Evolutionary conservation across 768 basidiomycete species (phyloP).

Genomic region (Collybia mongolica): DNA sequence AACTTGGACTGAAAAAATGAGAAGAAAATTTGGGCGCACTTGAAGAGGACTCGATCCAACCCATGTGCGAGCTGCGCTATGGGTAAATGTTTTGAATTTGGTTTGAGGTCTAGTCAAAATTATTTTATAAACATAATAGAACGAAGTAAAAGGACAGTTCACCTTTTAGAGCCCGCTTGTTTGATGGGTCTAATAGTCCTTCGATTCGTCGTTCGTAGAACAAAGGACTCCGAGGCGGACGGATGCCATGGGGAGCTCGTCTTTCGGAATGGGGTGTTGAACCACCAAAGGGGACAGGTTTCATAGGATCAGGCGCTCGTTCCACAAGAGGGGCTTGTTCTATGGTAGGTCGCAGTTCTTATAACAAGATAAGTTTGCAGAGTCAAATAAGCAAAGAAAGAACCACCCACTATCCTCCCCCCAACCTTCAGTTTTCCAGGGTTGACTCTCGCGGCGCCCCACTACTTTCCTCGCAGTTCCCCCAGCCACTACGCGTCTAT

Average conservation of each 20-base stretch:
- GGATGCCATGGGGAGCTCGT: neutral
- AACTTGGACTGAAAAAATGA: neutral
- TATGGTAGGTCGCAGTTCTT: too few relatives aligned
- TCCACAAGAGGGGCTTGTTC: too few relatives aligned
- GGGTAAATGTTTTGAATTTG: constrained; percentile 44
- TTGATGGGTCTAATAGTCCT: constrained; percentile 27
- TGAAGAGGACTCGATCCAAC: constrained; percentile 64
- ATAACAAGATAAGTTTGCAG: too few relatives aligned
- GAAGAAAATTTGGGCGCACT: constrained; percentile 18
- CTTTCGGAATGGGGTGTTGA: neutral
- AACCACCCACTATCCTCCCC: constrained; percentile 19
- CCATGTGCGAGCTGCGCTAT: constrained; percentile 65
- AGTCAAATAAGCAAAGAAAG: too few relatives aligned
- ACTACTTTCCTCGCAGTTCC: too few relatives aligned
- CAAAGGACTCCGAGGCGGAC: constrained; percentile 13
- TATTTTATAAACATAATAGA: neutral
- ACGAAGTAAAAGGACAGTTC: neutral
- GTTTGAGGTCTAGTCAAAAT: constrained; percentile 38
- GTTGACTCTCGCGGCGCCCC: too few relatives aligned
- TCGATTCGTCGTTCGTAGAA: constrained; percentile 30
- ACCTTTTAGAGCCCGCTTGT: constrained; percentile 15
- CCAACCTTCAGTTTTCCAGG: constrained; percentile 10
- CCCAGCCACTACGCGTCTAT: too few relatives aligned
- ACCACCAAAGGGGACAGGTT: neutral
- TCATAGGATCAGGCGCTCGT: neutral